A percentile compares a stretch with the other conserved stretches of the same genome.
Conservation (phyloP, 768 basidiomycete genomes). For the Tricholoma flavovirens region DNA sequence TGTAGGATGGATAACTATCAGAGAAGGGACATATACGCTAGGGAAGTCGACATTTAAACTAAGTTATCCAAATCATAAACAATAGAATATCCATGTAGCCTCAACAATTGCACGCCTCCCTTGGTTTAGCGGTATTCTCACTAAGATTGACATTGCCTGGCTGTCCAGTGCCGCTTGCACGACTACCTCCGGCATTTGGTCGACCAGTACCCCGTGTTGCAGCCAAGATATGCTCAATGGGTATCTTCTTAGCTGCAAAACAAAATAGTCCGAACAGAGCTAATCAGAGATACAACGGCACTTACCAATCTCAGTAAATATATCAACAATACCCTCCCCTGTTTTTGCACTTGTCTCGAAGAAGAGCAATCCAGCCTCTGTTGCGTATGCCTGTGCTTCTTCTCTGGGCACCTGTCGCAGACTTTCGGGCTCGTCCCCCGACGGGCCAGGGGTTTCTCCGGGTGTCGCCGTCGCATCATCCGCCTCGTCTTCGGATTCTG, state of each 20-base stretch:
- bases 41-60: background rate
- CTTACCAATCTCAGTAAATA: constrained; percentile 96
- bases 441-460: constrained; percentile 55
- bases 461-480: constrained; percentile 91
- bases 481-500: constrained; percentile 83
- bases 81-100: constrained; percentile 11
- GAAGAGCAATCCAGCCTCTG: constrained; percentile 91
- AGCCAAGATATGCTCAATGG: constrained; percentile 90
- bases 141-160: constrained; percentile 65
- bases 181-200: constrained; percentile 49
- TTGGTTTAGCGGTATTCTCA: constrained; percentile 58
- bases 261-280: constrained; percentile 1
- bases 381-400: constrained; percentile 94
- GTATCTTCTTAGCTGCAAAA: constrained; percentile 50
- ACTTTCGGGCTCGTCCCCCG: constrained; percentile 54
- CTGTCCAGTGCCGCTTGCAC: constrained; percentile 45
- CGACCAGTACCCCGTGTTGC: constrained; percentile 71
- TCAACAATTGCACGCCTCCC: constrained; percentile 82
- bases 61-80: constrained; percentile 25
- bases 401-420: constrained; percentile 88
- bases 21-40: background rate
- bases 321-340: constrained; percentile 90
- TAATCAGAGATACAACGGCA: constrained; percentile 16
- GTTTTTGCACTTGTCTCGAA: constrained; percentile 99
- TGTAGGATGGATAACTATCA: background rate